These are phyloP conservation scores for Aspergillus baeticus DNA, from an alignment of 495 filamentous ascomycete species.

Conservation along the genomic window DNA sequence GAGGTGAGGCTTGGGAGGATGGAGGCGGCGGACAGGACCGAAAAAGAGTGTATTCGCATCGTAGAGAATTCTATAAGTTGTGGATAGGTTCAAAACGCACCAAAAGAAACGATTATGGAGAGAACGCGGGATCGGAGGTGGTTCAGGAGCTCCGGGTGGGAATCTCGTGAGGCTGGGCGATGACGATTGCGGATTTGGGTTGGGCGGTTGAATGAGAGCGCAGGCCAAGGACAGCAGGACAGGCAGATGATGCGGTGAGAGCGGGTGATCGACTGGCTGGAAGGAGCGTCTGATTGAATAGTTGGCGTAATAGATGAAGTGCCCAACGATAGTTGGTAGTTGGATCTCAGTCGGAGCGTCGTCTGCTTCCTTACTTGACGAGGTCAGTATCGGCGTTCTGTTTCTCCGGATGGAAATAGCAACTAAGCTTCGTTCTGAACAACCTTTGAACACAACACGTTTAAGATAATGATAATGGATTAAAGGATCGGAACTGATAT, in stretches of 20 bases:
- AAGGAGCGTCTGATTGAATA: not conserved
- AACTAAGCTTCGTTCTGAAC: not conserved
- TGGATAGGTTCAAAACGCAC: not conserved
- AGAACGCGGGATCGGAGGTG: not conserved
- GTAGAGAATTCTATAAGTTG: conserved; percentile 8
- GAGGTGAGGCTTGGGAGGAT: conserved; percentile 40
- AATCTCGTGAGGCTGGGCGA: not conserved
- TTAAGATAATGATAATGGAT: no score
- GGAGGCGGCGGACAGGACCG: conserved; percentile 45
- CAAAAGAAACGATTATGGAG: not conserved
- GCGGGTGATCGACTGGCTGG: conserved; percentile 6
- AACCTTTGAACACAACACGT: no score
- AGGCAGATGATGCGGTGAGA: conserved; percentile 10
- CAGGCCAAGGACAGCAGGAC: conserved; percentile 4
- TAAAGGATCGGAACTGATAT: no score
- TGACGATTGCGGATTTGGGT: conserved; percentile 12
- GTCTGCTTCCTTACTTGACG: not conserved
- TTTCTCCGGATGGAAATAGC: not conserved
- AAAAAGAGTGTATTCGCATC: conserved; percentile 41
- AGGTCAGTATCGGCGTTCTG: not conserved
- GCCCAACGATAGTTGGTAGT: not conserved
- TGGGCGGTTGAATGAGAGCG: conserved; percentile 5
- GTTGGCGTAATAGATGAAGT: not conserved
- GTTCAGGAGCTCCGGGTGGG: not conserved
- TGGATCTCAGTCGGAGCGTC: not conserved